These are phyloP conservation scores for Mycena polygramma DNA, from an alignment of 768 basidiomycete species.

Conservation along the genomic window DNA sequence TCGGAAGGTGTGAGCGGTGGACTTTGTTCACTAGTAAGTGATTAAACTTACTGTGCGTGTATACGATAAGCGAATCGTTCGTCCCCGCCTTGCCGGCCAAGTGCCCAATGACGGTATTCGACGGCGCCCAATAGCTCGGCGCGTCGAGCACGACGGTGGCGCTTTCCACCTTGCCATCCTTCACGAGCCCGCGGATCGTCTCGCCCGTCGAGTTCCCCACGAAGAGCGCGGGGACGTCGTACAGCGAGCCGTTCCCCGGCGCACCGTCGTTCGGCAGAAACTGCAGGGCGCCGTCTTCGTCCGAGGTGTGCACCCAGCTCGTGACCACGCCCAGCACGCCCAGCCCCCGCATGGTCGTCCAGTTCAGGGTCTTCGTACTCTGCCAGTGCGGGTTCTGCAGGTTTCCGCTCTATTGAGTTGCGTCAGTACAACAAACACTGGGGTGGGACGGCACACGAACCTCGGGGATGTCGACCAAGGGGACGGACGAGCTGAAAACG, in stretches of 20 bases:
- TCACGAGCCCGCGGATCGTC: slow-evolving; percentile 42
- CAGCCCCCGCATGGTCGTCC: slow-evolving; percentile 34
- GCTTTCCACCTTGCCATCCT: slow-evolving; percentile 35
- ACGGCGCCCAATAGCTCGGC: slow-evolving; percentile 40
- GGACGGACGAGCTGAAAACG: slow-evolving; percentile 42
- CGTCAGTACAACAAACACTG: neutral
- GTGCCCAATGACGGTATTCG: slow-evolving; percentile 43
- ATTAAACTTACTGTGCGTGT: slow-evolving; percentile 47
- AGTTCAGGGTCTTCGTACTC: slow-evolving; percentile 45
- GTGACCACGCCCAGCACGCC: slow-evolving; percentile 45
- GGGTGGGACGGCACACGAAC: slow-evolving; percentile 18
- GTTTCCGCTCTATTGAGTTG: slow-evolving; percentile 35
- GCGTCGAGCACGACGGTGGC: slow-evolving; percentile 49
- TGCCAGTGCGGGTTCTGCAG: slow-evolving; percentile 49
- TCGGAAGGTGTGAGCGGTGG: neutral
- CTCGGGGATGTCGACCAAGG: slow-evolving; percentile 41
- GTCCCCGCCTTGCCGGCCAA: slow-evolving; percentile 38
- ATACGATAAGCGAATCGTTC: slow-evolving; percentile 44
- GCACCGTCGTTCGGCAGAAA: slow-evolving; percentile 45
- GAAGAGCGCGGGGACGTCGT: slow-evolving; percentile 46
- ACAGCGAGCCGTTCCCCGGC: slow-evolving; percentile 41
- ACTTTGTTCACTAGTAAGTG: neutral
- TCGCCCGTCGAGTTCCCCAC: slow-evolving; percentile 48
- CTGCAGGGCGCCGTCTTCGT: slow-evolving; percentile 46
- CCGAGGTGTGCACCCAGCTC: slow-evolving; percentile 47